phyloP scores from a whole-genome alignment of 352 stramenopile species.

The Aphanomyces euteiches region DNA sequence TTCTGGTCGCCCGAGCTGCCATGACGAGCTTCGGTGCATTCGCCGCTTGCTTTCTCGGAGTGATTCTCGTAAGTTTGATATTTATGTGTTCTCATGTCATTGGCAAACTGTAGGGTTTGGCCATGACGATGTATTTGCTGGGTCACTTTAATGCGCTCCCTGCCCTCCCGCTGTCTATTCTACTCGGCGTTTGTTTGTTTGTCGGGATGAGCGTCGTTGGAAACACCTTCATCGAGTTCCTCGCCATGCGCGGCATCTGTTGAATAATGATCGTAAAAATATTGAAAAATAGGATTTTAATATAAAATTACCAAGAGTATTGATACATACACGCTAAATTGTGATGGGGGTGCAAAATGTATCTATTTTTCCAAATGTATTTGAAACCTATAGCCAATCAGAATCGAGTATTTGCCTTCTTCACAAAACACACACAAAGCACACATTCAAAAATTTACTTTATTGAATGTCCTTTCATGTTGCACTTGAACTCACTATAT shows the following conservation, averaged over 20 bases:
- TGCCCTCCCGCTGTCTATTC: constrained; percentile 95
- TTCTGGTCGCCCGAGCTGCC: constrained; percentile 92
- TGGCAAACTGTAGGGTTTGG: constrained; percentile 55
- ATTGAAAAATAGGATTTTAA: background rate
- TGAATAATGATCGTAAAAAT: background rate
- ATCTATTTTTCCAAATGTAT: too few species aligned
- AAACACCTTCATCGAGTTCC: constrained; percentile 13
- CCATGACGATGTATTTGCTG: constrained; percentile 90
- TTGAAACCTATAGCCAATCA: too few species aligned
- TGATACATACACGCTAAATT: too few species aligned
- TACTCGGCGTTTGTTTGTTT: constrained; percentile 62
- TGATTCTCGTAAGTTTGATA: constrained; percentile 77
- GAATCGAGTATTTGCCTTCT: too few species aligned
- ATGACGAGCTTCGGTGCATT: constrained; percentile 91
- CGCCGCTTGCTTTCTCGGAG: constrained; percentile 84
- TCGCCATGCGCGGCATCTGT: constrained; percentile 23
- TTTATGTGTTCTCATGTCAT: background rate
- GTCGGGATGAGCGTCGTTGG: constrained; percentile 25
- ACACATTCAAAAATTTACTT: too few species aligned
- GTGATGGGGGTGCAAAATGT: too few species aligned
- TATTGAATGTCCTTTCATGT: too few species aligned
- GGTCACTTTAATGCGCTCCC: constrained; percentile 90
- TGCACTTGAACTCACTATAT: too few species aligned
- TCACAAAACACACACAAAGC: too few species aligned
- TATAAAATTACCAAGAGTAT: too few species aligned